phyloP scores from a whole-genome alignment of 305 asterid genomes.

The Fraxinus albicans region DNA sequence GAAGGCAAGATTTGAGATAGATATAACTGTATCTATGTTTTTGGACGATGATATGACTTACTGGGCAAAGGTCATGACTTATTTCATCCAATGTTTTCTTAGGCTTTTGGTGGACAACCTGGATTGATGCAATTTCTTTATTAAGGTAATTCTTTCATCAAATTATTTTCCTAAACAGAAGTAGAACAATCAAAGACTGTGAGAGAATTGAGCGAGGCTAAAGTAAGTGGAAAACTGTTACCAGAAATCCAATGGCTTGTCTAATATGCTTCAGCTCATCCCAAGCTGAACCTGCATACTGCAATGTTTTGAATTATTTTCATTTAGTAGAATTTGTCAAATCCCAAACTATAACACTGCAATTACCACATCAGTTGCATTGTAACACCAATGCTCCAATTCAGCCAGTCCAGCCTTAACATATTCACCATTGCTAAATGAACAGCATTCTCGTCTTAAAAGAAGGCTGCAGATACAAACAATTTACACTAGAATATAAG shows the following conservation, averaged over 20 bases:
- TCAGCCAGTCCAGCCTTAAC: slow-evolving; percentile 68
- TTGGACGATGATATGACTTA: slow-evolving; percentile 25
- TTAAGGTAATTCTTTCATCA: slow-evolving; percentile 7
- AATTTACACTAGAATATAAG: slow-evolving; percentile 5
- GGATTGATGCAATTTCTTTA: slow-evolving; percentile 9
- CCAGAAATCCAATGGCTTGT: slow-evolving; percentile 69
- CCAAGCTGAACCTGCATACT: slow-evolving; percentile 76
- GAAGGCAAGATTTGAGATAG: not conserved
- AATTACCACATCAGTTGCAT: slow-evolving; percentile 64
- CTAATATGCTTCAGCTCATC: slow-evolving; percentile 63
- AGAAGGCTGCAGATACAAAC: slow-evolving; percentile 43
- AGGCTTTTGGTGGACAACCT: slow-evolving; percentile 63
- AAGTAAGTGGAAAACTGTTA: slow-evolving; percentile 18
- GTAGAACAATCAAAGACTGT: not conserved
- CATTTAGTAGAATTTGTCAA: slow-evolving; percentile 15
- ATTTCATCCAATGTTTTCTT: slow-evolving; percentile 60
- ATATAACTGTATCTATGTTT: not conserved
- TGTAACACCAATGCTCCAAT: slow-evolving; percentile 60
- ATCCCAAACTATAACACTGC: not conserved
- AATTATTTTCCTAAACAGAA: not conserved
- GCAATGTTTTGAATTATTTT: slow-evolving; percentile 35
- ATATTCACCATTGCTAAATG: slow-evolving; percentile 68
- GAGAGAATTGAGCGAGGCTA: not conserved
- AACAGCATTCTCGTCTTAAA: slow-evolving; percentile 66
- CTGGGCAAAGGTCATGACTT: slow-evolving; percentile 54